Base-by-base conservation (phyloP, 306 rosid species). In the Cucurbita maxima region DNA sequence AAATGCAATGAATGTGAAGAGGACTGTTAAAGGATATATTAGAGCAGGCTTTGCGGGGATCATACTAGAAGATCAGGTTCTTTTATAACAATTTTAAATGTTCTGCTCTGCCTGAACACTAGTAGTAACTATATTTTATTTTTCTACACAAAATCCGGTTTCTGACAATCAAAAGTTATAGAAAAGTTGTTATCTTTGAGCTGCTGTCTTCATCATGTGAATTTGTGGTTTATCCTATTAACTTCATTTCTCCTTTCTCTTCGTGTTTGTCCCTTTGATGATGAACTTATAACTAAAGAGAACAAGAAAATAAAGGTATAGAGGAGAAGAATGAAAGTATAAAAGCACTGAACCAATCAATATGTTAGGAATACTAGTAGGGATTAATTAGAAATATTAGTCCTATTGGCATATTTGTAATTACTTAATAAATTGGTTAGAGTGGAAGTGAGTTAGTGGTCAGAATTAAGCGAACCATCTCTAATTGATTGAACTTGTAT, bases 11-110 rank as follows among this genome's bases (percentile, higher is more conserved):
- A 93, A 90, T 86, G 90, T 90, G 58, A 93, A 93, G 82, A 82
- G 98, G 76, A 93, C 97, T 30, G 85, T 90, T 47, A 88, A 86
- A 85, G 93, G 97, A 50, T 93, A 83, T 19, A 85, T 93, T 44
- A 61, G 70, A 71, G 96, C 96, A 22, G 97, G 98, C 55, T 88
- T 93, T 56, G 90, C 96, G 0, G 97, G 98, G 78, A 87, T 93
- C 52, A 43, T 93, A 70, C 89, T 90, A 13, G 98, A 90, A 87
- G 96, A 88, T 81, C 98, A 90, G 97, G 98, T 90, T 59, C 36
- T 30, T 44, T 69, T 53, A 48, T 50, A 72, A 50, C 48, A 71
- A 34, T 68, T 44, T 19, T 25, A 34, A 20, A 44, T 44, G 16
- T 52, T 52, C 62, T 36, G 60, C 30, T n/a, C 62, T 36, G 60